These are phyloP conservation scores for Periconia sp. DNA, from an alignment of 2,329 filamentous ascomycete species.

Conservation along the genomic window DNA sequence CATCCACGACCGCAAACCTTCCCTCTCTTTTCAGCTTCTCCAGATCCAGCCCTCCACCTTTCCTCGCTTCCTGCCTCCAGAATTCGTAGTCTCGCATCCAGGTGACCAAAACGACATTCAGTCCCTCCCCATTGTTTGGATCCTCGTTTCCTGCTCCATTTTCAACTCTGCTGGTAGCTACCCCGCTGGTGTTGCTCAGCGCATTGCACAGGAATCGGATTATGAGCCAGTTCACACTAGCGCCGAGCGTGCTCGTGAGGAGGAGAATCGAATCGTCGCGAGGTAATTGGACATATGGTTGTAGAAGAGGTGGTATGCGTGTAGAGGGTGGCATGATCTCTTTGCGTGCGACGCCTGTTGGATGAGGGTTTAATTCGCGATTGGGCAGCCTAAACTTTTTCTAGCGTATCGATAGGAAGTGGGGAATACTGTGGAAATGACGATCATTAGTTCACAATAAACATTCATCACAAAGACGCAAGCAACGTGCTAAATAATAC, in stretches of 20 bases:
- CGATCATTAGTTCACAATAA: too few relatives aligned
- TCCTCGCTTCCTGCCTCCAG: constrained; percentile 72
- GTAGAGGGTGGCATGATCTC: constrained; percentile 44
- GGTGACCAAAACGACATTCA: constrained; percentile 71
- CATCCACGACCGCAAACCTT: constrained; percentile 74
- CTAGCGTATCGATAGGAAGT: too few relatives aligned
- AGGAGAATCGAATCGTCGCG: constrained; percentile 63
- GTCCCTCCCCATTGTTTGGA: constrained; percentile 14
- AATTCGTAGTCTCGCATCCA: constrained; percentile 78
- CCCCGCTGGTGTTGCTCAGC: constrained; percentile 39
- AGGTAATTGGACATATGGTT: constrained; percentile 64
- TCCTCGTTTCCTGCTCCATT: not conserved
- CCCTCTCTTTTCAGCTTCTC: constrained; percentile 59
- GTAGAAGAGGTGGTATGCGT: constrained; percentile 64
- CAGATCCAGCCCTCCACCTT: constrained; percentile 73
- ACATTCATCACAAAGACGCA: too few relatives aligned
- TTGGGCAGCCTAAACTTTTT: too few relatives aligned
- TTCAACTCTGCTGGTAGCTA: constrained; percentile 42
- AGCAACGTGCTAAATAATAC: too few relatives aligned
- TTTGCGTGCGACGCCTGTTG: not conserved
- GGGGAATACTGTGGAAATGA: too few relatives aligned
- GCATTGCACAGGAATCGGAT: constrained; percentile 55
- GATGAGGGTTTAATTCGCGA: not conserved
- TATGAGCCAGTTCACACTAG: constrained; percentile 58
- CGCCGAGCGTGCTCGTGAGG: constrained; percentile 64